Evolutionary conservation across 805 yeast genomes (phyloP).

Genomic region (Saturnispora ahearnii): DNA sequence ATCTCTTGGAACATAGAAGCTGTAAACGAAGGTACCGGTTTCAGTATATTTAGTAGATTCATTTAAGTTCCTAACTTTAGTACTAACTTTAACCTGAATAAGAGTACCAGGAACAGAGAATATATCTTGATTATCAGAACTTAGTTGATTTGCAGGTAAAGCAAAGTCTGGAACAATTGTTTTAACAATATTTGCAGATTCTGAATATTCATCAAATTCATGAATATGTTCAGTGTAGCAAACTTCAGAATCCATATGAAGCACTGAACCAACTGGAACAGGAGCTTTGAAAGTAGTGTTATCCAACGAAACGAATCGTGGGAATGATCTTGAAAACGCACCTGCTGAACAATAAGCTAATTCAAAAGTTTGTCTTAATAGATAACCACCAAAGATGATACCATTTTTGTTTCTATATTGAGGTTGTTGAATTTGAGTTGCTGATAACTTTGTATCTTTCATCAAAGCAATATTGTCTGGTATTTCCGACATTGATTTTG

Average conservation of each 20-base stretch:
- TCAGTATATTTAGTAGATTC: slow-evolving; percentile 50
- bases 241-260: slow-evolving; percentile 72
- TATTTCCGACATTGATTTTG: slow-evolving; percentile 30
- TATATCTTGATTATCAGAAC: slow-evolving; percentile 46
- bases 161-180: slow-evolving; percentile 37
- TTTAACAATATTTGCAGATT: slow-evolving; percentile 19
- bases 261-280: slow-evolving; percentile 89
- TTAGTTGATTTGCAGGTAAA: slow-evolving; percentile 47
- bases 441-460: slow-evolving; percentile 61
- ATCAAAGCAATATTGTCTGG: slow-evolving; percentile 53
- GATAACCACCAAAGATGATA: slow-evolving; percentile 92
- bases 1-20: slow-evolving; percentile 74
- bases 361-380: slow-evolving; percentile 87
- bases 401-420: slow-evolving; percentile 93
- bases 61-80: slow-evolving; percentile 56
- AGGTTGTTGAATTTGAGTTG: slow-evolving; percentile 90
- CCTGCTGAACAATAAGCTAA: slow-evolving; percentile 91
- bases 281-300: slow-evolving; percentile 90
- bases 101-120: slow-evolving; percentile 75
- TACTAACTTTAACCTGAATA: slow-evolving; percentile 83
- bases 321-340: slow-evolving; percentile 74
- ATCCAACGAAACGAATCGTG: slow-evolving; percentile 83
- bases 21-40: slow-evolving; percentile 82
- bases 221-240: slow-evolving; percentile 80
- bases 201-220: slow-evolving; percentile 21